phyloP scores from a whole-genome alignment of 1,284 basidiomycete species.

The Pseudozyma tsukubaensis region DNA sequence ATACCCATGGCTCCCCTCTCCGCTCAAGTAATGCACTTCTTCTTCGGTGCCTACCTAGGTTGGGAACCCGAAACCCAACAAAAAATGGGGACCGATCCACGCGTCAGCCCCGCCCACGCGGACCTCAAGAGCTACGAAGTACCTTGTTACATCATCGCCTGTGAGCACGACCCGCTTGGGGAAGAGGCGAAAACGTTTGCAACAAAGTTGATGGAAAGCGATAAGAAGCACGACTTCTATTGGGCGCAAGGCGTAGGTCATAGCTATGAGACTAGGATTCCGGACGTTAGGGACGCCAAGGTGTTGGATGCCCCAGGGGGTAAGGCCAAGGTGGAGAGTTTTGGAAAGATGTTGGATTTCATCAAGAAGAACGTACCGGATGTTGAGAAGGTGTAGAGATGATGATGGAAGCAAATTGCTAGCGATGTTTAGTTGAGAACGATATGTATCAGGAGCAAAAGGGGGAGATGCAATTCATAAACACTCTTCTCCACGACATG shows the following conservation, averaged over 20 bases:
- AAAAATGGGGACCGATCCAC: slow-evolving; percentile 22
- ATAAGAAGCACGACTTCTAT: slow-evolving; percentile 22
- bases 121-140: slow-evolving; percentile 16
- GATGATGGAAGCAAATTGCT: too few species aligned
- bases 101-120: slow-evolving; percentile 27
- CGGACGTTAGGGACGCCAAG: slow-evolving; percentile 16
- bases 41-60: slow-evolving; percentile 37
- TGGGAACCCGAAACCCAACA: slow-evolving; percentile 12
- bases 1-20: slow-evolving; percentile 39
- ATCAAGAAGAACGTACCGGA: slow-evolving; percentile 18
- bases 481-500: too few species aligned
- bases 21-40: slow-evolving; percentile 31
- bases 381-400: slow-evolving; percentile 5
- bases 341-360: slow-evolving; percentile 21
- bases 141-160: slow-evolving; percentile 40
- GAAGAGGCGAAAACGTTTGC: slow-evolving; percentile 27
- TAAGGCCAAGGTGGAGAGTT: slow-evolving; percentile 37
- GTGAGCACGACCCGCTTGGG: slow-evolving; percentile 43
- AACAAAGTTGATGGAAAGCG: slow-evolving; percentile 4
- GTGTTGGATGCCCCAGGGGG: slow-evolving; percentile 19
- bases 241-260: slow-evolving; percentile 40
- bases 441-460: too few species aligned
- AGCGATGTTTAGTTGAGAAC: too few species aligned
- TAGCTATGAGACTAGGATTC: slow-evolving; percentile 35
- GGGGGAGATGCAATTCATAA: too few species aligned